phyloP scores from a whole-genome alignment of 805 yeast genomes.

The Barnettozyma populi region DNA sequence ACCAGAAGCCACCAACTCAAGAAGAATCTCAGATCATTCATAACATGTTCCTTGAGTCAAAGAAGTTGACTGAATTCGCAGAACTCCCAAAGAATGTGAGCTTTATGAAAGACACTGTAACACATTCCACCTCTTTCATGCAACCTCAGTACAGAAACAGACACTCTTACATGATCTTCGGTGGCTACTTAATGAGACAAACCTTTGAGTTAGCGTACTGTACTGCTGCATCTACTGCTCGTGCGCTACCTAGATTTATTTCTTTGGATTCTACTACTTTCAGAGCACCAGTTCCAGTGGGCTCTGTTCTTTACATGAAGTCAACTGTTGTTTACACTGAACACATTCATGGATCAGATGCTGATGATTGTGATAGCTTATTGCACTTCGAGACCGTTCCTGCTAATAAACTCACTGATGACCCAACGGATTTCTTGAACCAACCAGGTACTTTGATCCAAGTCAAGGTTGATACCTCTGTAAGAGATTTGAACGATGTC shows the following conservation, averaged over 20 bases:
- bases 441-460: slow-evolving; percentile 86
- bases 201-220: slow-evolving; percentile 92
- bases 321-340: slow-evolving; percentile 86
- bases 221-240: slow-evolving; percentile 83
- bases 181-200: slow-evolving; percentile 89
- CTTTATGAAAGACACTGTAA: slow-evolving; percentile 66
- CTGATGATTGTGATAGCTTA: slow-evolving; percentile 23
- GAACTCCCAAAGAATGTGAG: slow-evolving; percentile 45
- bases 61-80: slow-evolving; percentile 29
- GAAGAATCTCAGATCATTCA: slow-evolving; percentile 74
- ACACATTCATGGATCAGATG: slow-evolving; percentile 47
- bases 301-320: slow-evolving; percentile 76
- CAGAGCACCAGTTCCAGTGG: slow-evolving; percentile 94
- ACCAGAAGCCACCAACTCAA: slow-evolving; percentile 66
- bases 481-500: slow-evolving; percentile 59
- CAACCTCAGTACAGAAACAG: slow-evolving; percentile 96
- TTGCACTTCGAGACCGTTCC: slow-evolving; percentile 50
- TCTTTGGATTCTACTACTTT: slow-evolving; percentile 88
- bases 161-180: slow-evolving; percentile 91
- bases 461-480: slow-evolving; percentile 81
- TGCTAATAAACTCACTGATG: slow-evolving; percentile 48
- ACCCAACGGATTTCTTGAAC: slow-evolving; percentile 52
- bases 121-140: slow-evolving; percentile 79
- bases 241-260: slow-evolving; percentile 81
- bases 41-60: slow-evolving; percentile 60